A percentile compares a stretch with the other conserved stretches of the same genome.
These are phyloP conservation scores for Tuctoria greenei DNA, from an alignment of 176 grass and related monocot genomes.

Conservation along the genomic window DNA sequence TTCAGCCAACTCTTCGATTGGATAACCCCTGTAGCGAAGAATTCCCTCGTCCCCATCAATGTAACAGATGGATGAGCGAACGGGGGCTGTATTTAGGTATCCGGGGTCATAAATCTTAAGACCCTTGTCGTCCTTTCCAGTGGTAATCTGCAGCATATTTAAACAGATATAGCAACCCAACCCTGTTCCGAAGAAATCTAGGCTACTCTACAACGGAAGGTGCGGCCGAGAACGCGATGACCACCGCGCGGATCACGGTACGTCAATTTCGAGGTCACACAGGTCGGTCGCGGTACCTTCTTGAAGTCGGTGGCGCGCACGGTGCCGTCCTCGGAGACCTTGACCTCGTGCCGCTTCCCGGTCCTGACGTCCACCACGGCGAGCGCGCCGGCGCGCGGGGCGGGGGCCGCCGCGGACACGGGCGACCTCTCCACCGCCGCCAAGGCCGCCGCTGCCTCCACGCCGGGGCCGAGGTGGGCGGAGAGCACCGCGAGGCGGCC, in stretches of 20 bases:
- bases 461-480: constrained; percentile 37
- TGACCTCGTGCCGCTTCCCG: constrained; percentile 58
- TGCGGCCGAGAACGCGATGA: neutral
- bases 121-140: constrained; percentile 81
- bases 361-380: constrained; percentile 67
- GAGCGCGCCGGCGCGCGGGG: constrained; percentile 53
- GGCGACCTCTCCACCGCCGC: too few relatives aligned
- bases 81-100: constrained; percentile 90
- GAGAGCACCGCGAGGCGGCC: constrained; percentile 61
- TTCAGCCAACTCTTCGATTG: constrained; percentile 94
- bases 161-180: neutral
- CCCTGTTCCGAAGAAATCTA: neutral
- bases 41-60: constrained; percentile 98
- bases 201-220: neutral
- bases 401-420: neutral
- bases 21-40: constrained; percentile 97
- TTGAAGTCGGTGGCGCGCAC: constrained; percentile 84
- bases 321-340: constrained; percentile 73
- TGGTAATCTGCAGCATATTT: constrained; percentile 58
- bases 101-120: constrained; percentile 95
- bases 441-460: neutral
- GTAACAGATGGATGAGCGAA: constrained; percentile 80
- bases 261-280: neutral
- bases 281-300: constrained; percentile 49
- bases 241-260: neutral